Evolutionary conservation across 805 yeast species (phyloP), one percentile per base, ranked within the genome.

Genomic region (Priceomyces carsonii): DNA sequence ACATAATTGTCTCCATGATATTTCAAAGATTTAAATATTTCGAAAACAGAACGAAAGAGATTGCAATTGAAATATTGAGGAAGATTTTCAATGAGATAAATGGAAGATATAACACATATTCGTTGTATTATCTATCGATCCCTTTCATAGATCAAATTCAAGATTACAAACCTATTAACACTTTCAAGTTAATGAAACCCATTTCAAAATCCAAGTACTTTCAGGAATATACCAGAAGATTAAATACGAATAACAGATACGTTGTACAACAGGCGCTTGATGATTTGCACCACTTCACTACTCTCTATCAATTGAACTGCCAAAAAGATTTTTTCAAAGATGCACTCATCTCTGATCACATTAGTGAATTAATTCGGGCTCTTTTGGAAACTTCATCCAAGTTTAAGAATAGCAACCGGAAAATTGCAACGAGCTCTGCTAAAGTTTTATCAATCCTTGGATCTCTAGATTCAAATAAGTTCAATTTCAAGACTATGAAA

Each of bases 381-480:
- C 55, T 83, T 2, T 56, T 83, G 29, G 77, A 77, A 40, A 72
- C 79, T 1, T 67, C 85, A 0, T 72, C 75, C 33, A 77, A 71
- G 43, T 83, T 77, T 54, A 75, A 75, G 42, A 60, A 57, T n/a
- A 63, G 59, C 8, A 70, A 71, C 44, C 59, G 65, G 7, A 62
- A 63, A 1, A 71, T 89, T 6, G 69, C 87, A 2, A 62, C 66
- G 3, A 69, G 75, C 27, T 78, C 91, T 50, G 79, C 95, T 0
- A 71, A 71, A 33, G 85, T 88, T 20, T 63, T 93, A 7, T 82
- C 95, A 1, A 58, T 79, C 16, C 69, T 93, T 26, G 98, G 98
- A 0, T 78, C 88, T 0, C 51, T 85, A 8, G 96, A 88, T 51
- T 63, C 80, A 4, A 75, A 80, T 31, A 72, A 73, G 40, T 73